Conservation (phyloP, 805 yeast genomes). For the Nematodospora valgi region DNA sequence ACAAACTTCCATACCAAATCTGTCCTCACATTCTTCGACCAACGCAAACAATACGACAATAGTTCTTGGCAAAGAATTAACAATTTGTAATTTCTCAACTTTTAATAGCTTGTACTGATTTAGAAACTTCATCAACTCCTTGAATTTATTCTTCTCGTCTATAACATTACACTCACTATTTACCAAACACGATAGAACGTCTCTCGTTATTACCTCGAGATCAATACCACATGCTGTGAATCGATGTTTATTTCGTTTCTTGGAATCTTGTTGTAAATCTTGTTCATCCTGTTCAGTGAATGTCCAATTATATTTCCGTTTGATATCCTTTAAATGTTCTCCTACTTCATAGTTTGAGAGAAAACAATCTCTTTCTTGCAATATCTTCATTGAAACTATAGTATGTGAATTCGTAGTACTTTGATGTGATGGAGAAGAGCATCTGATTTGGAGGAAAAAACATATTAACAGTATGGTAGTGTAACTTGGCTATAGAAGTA, state of each 20-base stretch:
- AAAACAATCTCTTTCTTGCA: constrained; percentile 51
- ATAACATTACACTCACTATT: constrained; percentile 23
- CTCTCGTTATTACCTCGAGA: constrained; percentile 49
- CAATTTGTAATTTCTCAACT: constrained; percentile 78
- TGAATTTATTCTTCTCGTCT: constrained; percentile 19
- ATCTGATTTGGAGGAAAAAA: too few relatives aligned
- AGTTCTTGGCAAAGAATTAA: constrained; percentile 76
- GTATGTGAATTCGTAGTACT: too few relatives aligned
- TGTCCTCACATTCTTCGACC: constrained; percentile 88
- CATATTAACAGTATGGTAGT: too few relatives aligned
- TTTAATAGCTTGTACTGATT: constrained; percentile 62
- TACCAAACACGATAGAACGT: constrained; percentile 40
- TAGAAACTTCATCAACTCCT: constrained; percentile 43
- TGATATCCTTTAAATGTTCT: constrained; percentile 48
- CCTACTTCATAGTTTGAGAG: constrained; percentile 66
- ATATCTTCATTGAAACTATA: constrained; percentile 42
- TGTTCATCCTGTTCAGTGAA: constrained; percentile 30
- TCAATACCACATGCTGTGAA: constrained; percentile 41
- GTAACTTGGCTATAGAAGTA: too few relatives aligned
- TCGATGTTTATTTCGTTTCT: constrained; percentile 22
- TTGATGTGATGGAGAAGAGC: too few relatives aligned
- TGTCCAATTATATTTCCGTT: constrained; percentile 45
- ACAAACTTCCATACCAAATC: constrained; percentile 69
- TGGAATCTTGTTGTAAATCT: constrained; percentile 25
- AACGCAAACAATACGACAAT: constrained; percentile 76